phyloP scores from a whole-genome alignment of 2,329 filamentous ascomycete species.

The Xylariomycetidae sp. region DNA sequence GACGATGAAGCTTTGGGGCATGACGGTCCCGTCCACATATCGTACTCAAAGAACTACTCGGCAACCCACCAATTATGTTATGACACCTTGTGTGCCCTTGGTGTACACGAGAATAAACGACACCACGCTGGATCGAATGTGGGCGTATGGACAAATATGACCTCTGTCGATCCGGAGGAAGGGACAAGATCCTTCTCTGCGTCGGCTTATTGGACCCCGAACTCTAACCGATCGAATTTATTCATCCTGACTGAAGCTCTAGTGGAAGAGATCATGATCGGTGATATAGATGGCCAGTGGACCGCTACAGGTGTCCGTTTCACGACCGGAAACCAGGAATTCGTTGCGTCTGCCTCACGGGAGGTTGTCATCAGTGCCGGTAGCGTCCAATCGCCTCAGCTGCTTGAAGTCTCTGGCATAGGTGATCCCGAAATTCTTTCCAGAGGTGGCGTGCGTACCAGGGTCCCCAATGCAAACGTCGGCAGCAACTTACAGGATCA shows the following conservation, averaged over 20 bases:
- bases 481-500: slow-evolving; percentile 49
- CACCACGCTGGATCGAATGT: slow-evolving; percentile 35
- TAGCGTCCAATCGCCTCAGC: slow-evolving; percentile 50
- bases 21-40: slow-evolving; percentile 43
- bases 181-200: slow-evolving; percentile 36
- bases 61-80: slow-evolving; percentile 43
- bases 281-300: slow-evolving; percentile 21
- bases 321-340: slow-evolving; percentile 28
- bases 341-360: slow-evolving; percentile 25
- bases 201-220: slow-evolving; percentile 34
- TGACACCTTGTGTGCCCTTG: slow-evolving; percentile 31
- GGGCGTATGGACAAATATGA: slow-evolving; percentile 34
- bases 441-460: slow-evolving; percentile 36
- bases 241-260: slow-evolving; percentile 41
- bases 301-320: slow-evolving; percentile 39
- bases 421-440: slow-evolving; percentile 41
- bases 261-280: slow-evolving; percentile 40
- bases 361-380: slow-evolving; percentile 59
- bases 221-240: slow-evolving; percentile 37
- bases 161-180: slow-evolving; percentile 27
- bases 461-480: slow-evolving; percentile 38
- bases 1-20: slow-evolving; percentile 37
- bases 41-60: slow-evolving; percentile 36
- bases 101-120: slow-evolving; percentile 30
- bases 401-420: slow-evolving; percentile 59